These are phyloP conservation scores for Fusarium sp. DNA, from an alignment of 2,329 filamentous ascomycete genomes.

Conservation along the genomic window DNA sequence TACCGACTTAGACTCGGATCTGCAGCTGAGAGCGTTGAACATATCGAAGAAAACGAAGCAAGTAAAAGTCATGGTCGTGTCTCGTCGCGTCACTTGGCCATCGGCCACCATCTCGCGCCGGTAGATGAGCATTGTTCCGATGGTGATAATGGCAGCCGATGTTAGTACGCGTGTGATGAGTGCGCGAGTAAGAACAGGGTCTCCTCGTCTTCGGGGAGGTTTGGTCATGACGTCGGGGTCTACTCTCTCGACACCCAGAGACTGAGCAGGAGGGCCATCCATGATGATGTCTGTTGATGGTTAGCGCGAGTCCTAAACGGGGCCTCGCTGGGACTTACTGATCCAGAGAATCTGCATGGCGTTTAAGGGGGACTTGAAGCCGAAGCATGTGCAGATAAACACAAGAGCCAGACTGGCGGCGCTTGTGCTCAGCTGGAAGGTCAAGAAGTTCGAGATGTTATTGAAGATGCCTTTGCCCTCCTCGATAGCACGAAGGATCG, in stretches of 20 bases:
- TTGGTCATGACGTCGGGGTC: constrained; percentile 94
- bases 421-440: constrained; percentile 97
- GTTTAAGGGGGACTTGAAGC: constrained; percentile 95
- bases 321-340: constrained; percentile 72
- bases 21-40: constrained; percentile 97
- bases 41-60: constrained; percentile 99
- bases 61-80: constrained; percentile 99
- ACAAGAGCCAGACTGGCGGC: constrained; percentile 93
- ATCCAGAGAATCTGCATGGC: constrained; percentile 99
- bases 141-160: constrained; percentile 89
- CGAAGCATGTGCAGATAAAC: constrained; percentile 90
- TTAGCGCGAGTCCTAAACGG: constrained; percentile 19
- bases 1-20: constrained; percentile 90
- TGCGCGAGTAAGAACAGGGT: constrained; percentile 88
- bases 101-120: constrained; percentile 89
- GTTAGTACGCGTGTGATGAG: constrained; percentile 88
- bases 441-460: constrained; percentile 99
- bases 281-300: constrained; percentile 87
- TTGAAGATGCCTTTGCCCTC: constrained; percentile 99
- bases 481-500: constrained; percentile 94
- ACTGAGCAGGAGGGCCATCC: constrained; percentile 98
- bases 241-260: constrained; percentile 93
- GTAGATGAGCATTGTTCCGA: constrained; percentile 92
- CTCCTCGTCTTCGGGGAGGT: constrained; percentile 84
- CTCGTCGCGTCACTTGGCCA: constrained; percentile 85